Evolutionary conservation across 2,329 filamentous ascomycete species (phyloP).

Genomic region (Mycocentrospora acerina): DNA sequence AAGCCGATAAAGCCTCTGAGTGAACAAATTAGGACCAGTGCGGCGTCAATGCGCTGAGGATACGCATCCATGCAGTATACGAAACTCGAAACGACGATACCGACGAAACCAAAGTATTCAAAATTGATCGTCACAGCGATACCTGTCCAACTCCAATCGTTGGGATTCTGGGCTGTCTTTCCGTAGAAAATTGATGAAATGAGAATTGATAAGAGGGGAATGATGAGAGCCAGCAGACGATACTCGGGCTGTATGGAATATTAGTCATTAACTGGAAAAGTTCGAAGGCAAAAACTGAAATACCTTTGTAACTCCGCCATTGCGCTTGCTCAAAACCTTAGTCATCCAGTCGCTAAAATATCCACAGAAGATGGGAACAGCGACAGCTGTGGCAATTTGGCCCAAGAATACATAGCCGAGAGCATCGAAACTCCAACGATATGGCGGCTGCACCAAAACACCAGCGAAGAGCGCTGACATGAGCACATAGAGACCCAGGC

Average conservation of each 20-base stretch:
- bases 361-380: slow-evolving; percentile 11
- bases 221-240: slow-evolving; percentile 6
- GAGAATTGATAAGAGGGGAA: slow-evolving; percentile 5
- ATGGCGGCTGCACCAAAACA: slow-evolving; percentile 9
- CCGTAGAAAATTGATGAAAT: slow-evolving; percentile 12
- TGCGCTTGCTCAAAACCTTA: slow-evolving; percentile 7
- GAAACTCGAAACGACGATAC: slow-evolving; percentile 8
- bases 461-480: slow-evolving; percentile 13
- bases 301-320: neutral
- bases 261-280: no score
- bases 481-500: slow-evolving; percentile 12
- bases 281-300: no score
- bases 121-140: slow-evolving; percentile 11
- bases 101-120: slow-evolving; percentile 14
- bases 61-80: slow-evolving; percentile 13
- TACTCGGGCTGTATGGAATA: slow-evolving; percentile 9
- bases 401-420: slow-evolving; percentile 13
- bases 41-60: slow-evolving; percentile 12
- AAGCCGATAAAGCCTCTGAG: slow-evolving; percentile 13
- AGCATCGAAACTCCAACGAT: slow-evolving; percentile 8
- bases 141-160: slow-evolving; percentile 10
- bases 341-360: slow-evolving; percentile 6
- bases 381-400: slow-evolving; percentile 9
- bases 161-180: slow-evolving; percentile 7
- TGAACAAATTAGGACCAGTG: slow-evolving; percentile 13